Evolutionary conservation across 345 rosid species (phyloP).

Genomic region (Noccaea caerulescens): DNA sequence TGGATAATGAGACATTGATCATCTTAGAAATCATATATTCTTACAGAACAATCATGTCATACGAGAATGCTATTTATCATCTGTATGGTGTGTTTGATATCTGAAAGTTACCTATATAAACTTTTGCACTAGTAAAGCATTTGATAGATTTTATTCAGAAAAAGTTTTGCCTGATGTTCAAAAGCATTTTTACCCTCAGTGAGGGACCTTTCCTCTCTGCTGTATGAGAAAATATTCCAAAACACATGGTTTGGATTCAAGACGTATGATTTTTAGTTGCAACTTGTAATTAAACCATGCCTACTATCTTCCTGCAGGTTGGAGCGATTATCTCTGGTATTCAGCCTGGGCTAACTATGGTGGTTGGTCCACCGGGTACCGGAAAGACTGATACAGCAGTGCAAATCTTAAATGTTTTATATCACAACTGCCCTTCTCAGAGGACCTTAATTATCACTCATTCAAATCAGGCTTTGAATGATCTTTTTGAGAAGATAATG

Average conservation of each 20-base stretch:
- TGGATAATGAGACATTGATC: conserved; percentile 6
- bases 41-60: conserved; percentile 13
- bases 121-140: background rate
- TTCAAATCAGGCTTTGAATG: conserved; percentile 98
- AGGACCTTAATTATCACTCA: conserved; percentile 97
- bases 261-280: conserved; percentile 14
- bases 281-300: conserved; percentile 17
- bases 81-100: conserved; percentile 25
- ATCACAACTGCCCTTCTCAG: conserved; percentile 97
- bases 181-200: background rate
- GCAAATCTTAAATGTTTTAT: conserved; percentile 90
- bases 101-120: background rate
- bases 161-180: conserved; percentile 21
- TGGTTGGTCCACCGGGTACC: conserved; percentile 99
- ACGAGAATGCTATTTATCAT: conserved; percentile 14
- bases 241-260: conserved; percentile 5
- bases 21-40: conserved; percentile 19
- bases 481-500: conserved; percentile 98
- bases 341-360: conserved; percentile 98
- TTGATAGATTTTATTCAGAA: background rate
- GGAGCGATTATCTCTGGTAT: conserved; percentile 97
- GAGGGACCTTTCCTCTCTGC: conserved; percentile 4
- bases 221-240: conserved; percentile 4
- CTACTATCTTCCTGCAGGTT: conserved; percentile 54
- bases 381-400: conserved; percentile 99